Percentiles rank a stretch among this genome's conserved stretches.
Evolutionary conservation across 352 stramenopile genomes (phyloP).

Genomic region (Pythium plurisporium): DNA sequence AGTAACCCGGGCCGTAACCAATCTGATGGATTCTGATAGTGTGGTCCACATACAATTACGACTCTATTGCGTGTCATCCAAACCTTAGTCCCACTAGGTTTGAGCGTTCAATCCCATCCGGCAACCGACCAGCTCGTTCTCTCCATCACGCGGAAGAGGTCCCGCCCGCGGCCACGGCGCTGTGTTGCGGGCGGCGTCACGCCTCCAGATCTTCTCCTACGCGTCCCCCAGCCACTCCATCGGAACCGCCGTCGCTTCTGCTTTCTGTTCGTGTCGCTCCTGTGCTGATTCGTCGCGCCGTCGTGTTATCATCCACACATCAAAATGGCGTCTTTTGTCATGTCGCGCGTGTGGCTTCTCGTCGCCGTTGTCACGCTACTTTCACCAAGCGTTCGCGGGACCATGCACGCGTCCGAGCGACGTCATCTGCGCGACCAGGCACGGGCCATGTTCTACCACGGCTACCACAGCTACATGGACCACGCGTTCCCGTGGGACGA

Average conservation of each 20-base stretch:
- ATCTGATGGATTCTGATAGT: not conserved
- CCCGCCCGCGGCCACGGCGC: too few species aligned
- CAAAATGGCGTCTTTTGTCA: not conserved
- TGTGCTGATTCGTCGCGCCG: not conserved
- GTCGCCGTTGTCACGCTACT: not conserved
- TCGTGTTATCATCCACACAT: not conserved
- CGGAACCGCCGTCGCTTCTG: not conserved
- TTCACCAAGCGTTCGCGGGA: conserved; percentile 5
- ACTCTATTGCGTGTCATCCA: not conserved
- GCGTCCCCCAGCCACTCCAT: not conserved
- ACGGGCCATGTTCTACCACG: conserved; percentile 88
- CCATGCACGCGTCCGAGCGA: conserved; percentile 70
- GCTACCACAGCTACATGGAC: conserved; percentile 83
- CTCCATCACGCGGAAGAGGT: not conserved
- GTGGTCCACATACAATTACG: conserved; percentile 6
- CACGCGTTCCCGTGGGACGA: conserved; percentile 87
- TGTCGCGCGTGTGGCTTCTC: not conserved
- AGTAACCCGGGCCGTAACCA: not conserved
- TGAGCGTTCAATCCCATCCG: not conserved
- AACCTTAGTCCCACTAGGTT: not conserved
- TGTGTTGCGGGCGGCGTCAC: too few species aligned
- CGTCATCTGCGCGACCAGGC: conserved; percentile 67
- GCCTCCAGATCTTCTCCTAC: not conserved
- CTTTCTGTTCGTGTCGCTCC: not conserved
- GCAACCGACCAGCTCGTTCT: not conserved